phyloP scores from a whole-genome alignment of 169 alveolate species.

The Babesia bovis region DNA sequence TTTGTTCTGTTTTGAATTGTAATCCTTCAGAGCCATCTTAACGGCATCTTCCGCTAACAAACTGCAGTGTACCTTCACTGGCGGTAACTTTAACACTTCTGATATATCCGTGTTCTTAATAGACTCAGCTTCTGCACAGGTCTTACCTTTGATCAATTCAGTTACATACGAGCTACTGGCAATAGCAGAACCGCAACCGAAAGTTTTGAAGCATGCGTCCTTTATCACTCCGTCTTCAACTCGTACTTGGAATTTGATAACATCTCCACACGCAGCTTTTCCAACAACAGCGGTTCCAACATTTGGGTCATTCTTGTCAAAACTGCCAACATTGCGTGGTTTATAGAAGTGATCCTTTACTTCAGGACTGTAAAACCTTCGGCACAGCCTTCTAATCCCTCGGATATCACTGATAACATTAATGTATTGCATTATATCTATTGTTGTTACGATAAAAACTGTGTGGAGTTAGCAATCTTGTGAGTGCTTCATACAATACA shows the following conservation, averaged over 20 bases:
- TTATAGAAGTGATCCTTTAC: conserved; percentile 91
- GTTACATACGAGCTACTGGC: conserved; percentile 98
- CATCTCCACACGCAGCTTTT: conserved; percentile 99
- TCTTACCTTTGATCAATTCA: conserved; percentile 94
- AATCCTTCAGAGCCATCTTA: conserved; percentile 91
- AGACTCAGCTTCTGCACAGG: conserved; percentile 91
- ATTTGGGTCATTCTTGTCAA: conserved; percentile 75
- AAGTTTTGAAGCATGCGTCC: conserved; percentile 96
- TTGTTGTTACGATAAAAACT: too few species aligned
- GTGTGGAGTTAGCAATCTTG: not conserved
- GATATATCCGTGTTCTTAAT: conserved; percentile 92
- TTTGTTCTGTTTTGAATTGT: conserved; percentile 32
- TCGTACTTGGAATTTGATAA: conserved; percentile 93
- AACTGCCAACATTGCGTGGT: conserved; percentile 90
- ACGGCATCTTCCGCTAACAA: conserved; percentile 98
- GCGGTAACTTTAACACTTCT: conserved; percentile 94
- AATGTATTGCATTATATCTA: not conserved
- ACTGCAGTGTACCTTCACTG: conserved; percentile 98
- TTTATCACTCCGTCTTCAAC: conserved; percentile 90
- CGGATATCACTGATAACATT: not conserved
- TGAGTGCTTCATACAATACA: too few species aligned
- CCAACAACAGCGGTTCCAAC: conserved; percentile 98
- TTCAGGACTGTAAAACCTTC: conserved; percentile 77
- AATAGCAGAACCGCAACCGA: conserved; percentile 99
- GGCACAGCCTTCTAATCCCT: conserved; percentile 11